Evolutionary conservation across 176 grass and related monocot species (phyloP).

Genomic region (Triticum dicoccoides): DNA sequence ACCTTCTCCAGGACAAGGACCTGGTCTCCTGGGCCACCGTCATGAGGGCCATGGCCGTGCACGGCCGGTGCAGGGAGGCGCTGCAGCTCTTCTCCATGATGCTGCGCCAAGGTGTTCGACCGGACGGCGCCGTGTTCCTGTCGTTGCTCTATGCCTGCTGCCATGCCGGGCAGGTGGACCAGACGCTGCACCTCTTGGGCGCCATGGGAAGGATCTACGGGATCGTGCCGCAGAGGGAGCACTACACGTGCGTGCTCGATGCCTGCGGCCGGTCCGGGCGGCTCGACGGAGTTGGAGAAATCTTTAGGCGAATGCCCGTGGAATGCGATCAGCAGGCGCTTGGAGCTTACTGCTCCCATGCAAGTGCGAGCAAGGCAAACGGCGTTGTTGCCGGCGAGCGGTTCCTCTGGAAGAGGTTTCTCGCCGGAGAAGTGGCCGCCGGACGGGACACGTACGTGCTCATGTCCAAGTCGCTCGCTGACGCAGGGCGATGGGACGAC

Average conservation of each 20-base stretch:
- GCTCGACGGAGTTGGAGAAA: conserved; percentile 5
- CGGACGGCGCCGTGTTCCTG: conserved; percentile 46
- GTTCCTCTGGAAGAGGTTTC: conserved; percentile 9
- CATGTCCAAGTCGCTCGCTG: conserved; percentile 43
- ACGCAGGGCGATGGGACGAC: conserved; percentile 45
- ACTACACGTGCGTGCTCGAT: conserved; percentile 59
- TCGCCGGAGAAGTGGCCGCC: conserved; percentile 23
- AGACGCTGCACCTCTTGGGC: conserved; percentile 28
- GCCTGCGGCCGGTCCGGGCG: conserved; percentile 42
- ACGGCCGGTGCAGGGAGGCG: conserved; percentile 36
- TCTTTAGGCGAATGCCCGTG: conserved; percentile 21
- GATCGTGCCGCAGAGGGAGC: conserved; percentile 28
- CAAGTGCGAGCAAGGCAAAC: background rate
- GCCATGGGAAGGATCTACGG: conserved; percentile 52
- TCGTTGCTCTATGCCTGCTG: conserved; percentile 51
- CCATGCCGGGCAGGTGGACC: conserved; percentile 32
- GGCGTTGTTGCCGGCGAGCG: background rate
- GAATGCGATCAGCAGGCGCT: conserved; percentile 20
- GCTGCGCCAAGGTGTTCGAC: conserved; percentile 37
- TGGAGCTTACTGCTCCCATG: conserved; percentile 36
- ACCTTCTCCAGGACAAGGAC: conserved; percentile 32
- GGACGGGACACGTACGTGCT: conserved; percentile 39
- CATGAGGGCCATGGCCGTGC: conserved; percentile 47
- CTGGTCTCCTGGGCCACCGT: conserved; percentile 55
- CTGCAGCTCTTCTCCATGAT: conserved; percentile 56